Base-by-base conservation (phyloP, 768 basidiomycete genomes). In the Boletus pseudopeckii region DNA sequence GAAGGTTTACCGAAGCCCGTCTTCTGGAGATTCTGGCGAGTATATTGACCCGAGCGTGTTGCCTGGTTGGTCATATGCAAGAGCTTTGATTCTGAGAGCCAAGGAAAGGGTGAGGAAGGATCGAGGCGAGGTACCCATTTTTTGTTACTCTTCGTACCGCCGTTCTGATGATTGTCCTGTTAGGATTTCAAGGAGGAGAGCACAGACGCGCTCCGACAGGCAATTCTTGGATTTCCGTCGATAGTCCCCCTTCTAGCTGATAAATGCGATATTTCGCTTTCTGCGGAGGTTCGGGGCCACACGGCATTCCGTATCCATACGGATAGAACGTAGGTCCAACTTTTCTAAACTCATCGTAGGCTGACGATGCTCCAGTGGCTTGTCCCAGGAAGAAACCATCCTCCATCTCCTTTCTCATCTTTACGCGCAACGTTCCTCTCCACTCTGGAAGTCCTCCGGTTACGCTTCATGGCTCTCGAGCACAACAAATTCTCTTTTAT, bases 321-420 rank as follows among this genome's bases (percentile, higher is more conserved):
- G 0, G 88, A 87, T 40, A 78, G 77, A 20, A 75, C 70, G 89
- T 90, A 57, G n/a, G 80, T 63, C 20, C 7, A 7, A n/a, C 9
- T 9, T 14, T 50, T 40, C 52, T 32, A 24, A 14, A 36, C 28
- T 15, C 14, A 15, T 43, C 43, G 8, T 26, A 22, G 6, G 28
- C 56, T 71, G 48, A 58, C 55, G 30, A 34, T 52, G 42, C 18
- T 42, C 14, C 54, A 61, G 59, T 76, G 81, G 45, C 68, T 64
- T 50, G 37, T 65, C 80, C 17, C 63, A 73, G 0, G 65, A 73
- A 15, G 64, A 79, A 24, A 69, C 75, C 9, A 78, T 80, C 3
- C 72, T 92, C 0, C 88, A 97, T 59, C 80, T 97, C 8, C 79
- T 98, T 4, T 88, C 90, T 0, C 90, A 94, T 63, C 81, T 98